Conservation (phyloP, 2,329 filamentous ascomycete species). For the Stachybotrys chartarum region DNA sequence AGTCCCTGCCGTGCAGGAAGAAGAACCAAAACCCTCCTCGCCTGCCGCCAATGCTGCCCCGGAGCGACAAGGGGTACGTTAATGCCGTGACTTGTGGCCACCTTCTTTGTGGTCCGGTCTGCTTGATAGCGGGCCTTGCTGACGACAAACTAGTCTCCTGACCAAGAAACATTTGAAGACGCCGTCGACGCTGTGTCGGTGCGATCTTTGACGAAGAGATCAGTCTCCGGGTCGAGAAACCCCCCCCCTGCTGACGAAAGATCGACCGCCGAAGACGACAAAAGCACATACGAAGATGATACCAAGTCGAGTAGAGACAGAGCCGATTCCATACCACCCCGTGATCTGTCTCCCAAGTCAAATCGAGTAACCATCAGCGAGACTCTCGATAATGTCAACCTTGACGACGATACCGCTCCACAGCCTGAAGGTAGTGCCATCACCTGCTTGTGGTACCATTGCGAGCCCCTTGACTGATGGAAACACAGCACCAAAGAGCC, state of each 20-base stretch:
- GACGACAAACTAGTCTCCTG: constrained; percentile 18
- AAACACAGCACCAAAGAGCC: constrained; percentile 20
- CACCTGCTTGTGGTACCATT: neutral
- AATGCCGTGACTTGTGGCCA: neutral
- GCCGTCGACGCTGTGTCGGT: constrained; percentile 59
- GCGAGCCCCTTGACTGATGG: constrained; percentile 10
- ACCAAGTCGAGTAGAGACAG: constrained; percentile 10
- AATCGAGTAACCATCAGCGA: constrained; percentile 39
- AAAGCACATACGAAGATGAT: constrained; percentile 1
- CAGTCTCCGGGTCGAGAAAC: constrained; percentile 23
- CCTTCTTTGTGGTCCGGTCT: neutral
- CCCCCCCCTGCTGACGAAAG: constrained; percentile 12
- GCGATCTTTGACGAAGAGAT: constrained; percentile 54
- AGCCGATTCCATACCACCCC: constrained; percentile 11
- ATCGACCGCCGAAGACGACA: constrained; percentile 7
- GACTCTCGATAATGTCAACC: constrained; percentile 55
- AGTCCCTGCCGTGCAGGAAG: neutral
- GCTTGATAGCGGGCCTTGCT: constrained; percentile 1
- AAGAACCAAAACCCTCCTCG: neutral
- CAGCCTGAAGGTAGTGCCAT: constrained; percentile 23
- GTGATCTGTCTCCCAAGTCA: constrained; percentile 31
- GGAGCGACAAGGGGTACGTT: neutral
- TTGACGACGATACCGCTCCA: constrained; percentile 49
- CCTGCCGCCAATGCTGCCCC: neutral
- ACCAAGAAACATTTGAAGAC: constrained; percentile 63